Conservation (phyloP, 352 stramenopile species). For the Phytophthora aleatoria region DNA sequence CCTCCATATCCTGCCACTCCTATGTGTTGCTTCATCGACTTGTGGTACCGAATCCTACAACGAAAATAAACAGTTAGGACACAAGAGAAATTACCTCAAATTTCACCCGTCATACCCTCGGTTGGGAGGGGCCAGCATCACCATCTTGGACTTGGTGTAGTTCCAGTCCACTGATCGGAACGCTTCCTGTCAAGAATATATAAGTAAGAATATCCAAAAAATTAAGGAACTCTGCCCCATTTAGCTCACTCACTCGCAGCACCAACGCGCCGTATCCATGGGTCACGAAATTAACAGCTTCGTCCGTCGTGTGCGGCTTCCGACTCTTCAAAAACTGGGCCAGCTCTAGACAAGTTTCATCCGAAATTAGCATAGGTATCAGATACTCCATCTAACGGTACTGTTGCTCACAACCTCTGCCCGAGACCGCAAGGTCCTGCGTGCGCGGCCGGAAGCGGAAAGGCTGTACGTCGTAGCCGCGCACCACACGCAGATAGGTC, state of each 20-base stretch:
- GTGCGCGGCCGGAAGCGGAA: conserved; percentile 53
- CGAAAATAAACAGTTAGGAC: not conserved
- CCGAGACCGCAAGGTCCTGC: conserved; percentile 45
- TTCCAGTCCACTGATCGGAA: conserved; percentile 79
- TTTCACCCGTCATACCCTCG: conserved; percentile 44
- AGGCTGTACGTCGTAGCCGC: conserved; percentile 48
- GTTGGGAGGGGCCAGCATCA: conserved; percentile 78
- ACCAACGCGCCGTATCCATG: conserved; percentile 76
- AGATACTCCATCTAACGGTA: conserved; percentile 15
- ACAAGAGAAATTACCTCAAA: not conserved
- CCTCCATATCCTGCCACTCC: conserved; percentile 61
- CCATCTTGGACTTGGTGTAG: conserved; percentile 68
- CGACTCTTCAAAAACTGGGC: conserved; percentile 52
- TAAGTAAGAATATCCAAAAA: conserved; percentile 1
- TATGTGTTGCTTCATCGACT: conserved; percentile 61
- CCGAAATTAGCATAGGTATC: conserved; percentile 4
- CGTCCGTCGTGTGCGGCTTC: conserved; percentile 67
- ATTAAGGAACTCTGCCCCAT: not conserved
- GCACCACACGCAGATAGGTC: conserved; percentile 40
- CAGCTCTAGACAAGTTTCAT: conserved; percentile 32
- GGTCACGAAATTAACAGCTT: conserved; percentile 72
- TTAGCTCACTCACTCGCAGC: conserved; percentile 44
- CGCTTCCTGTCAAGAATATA: conserved; percentile 49
- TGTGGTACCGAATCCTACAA: conserved; percentile 61
- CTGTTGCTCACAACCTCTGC: conserved; percentile 25